Base-by-base conservation (phyloP, 257 asterid genomes). In the Nicotiana tomentosiformis region DNA sequence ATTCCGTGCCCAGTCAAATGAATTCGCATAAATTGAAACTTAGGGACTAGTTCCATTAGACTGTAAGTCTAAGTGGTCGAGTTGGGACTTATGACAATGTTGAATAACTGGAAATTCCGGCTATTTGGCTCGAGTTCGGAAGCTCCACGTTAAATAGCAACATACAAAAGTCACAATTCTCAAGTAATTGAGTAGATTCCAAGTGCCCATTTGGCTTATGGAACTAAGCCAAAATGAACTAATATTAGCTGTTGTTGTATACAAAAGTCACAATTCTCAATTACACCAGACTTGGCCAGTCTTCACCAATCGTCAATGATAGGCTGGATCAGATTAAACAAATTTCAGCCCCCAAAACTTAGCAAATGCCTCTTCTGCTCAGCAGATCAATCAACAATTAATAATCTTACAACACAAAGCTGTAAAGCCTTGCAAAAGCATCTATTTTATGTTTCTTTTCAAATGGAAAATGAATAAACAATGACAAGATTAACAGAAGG, bases 371-470 rank as follows among this genome's bases (percentile, higher is more conserved):
- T 77, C 80, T 30, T 55, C 64, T 15, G 56, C 66, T 2, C 69
- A 78, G 83, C 82, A 81, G 62, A 86, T 80, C 78, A 78, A 79
- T 82, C 87, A 86, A 56, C 65, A 55, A 72, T 29, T 43, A 30
- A 61, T 66, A 85, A 84, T 77, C 85, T 83, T 76, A 76, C 46
- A 51, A 76, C 64, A 82, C 87, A 89, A 51, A 84, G 86, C 85
- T 67, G 77, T 80, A 26, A 79, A 82, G 81, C 90, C 26, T 86
- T 84, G 85, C 90, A 82, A 82, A 82, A 81, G 84, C 78, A 89
- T 82, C 85, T 85, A 84, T 77, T 83, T 67, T 46, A 61, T 60
- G 77, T 78, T 85, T 76, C 81, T 84, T 81, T 67, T 82, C 33
- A 72, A 18, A 72, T 56, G 78, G 37, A 29, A 20, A 86, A 51